Evolutionary conservation across 2,329 filamentous ascomycete genomes (phyloP), one percentile per base, ranked within the genome.

Genomic region (Hirsutella rhossiliensis): DNA sequence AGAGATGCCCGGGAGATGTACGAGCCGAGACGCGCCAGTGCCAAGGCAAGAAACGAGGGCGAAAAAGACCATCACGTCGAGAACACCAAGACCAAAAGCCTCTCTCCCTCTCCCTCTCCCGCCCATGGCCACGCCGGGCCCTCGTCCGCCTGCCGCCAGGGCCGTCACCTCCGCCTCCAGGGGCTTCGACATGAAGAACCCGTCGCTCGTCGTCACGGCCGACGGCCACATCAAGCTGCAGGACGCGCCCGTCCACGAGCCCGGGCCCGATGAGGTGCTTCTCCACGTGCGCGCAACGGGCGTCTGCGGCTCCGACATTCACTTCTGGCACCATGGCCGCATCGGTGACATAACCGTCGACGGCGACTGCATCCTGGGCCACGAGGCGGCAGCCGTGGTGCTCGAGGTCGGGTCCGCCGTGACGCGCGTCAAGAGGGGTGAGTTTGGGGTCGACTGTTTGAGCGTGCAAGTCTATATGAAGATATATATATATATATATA

Each of bases 281-380:
- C 52, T 82, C 11, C 77, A 82, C 47, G 68, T 82, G 50, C 79
- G 78, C 54, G 69, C 71, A 1, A 80, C 77, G 3, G 78, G 78
- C 38, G 76, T 82, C 32, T 82, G 79, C 60, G 78, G 79, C 36
- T 82, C 78, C 1, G 80, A 84, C 52, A 72, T 84, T 49, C 80
- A 84, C 56, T 80, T 82, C 51, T 84, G 80, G 80, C 78, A 78
- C 52, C 64, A 68, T 1, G 80, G 80, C 20, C 63, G 71, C 12
- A 84, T 84, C 52, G 80, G 81, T 3, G 68, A 71, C 2, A 66
- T 84, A 2, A 68, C 76, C 2, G 72, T 84, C 12, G 70, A 78
- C 46, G 73, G 73, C 18, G 76, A 82, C 50, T 80, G 76, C 52
- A 79, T 82, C 43, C 68, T 83, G 39, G 78, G 80, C 19, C 80